These are phyloP conservation scores for Eleusine coracana DNA, from an alignment of 176 grass and related monocot genomes.

Conservation along the genomic window DNA sequence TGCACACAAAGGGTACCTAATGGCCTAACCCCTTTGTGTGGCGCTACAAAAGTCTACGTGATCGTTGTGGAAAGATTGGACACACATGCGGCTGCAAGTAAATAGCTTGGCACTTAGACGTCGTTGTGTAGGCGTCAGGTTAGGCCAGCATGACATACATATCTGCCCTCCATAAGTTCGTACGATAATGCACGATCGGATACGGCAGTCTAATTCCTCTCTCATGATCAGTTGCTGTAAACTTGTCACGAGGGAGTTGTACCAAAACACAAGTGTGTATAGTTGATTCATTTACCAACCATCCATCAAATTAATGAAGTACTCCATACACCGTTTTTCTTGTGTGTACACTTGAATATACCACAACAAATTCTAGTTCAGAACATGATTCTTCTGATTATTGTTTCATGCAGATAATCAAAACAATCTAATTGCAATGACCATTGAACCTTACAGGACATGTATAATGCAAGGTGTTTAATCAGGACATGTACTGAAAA, in stretches of 20 bases:
- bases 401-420: too few relatives aligned
- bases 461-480: too few relatives aligned
- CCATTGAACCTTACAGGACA: too few relatives aligned
- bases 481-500: too few relatives aligned
- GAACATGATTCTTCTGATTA: background rate
- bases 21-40: background rate
- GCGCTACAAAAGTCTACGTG: background rate
- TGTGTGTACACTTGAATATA: background rate
- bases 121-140: constrained; percentile 2
- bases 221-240: constrained; percentile 20
- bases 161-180: background rate
- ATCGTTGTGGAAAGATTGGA: constrained; percentile 20
- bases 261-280: background rate
- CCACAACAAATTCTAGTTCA: background rate
- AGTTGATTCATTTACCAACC: background rate
- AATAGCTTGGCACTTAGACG: background rate
- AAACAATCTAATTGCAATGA: too few relatives aligned
- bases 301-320: background rate
- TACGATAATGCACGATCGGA: constrained; percentile 19
- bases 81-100: background rate
- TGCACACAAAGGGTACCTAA: background rate
- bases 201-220: background rate
- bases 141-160: background rate
- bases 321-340: background rate
- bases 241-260: background rate